Evolutionary conservation across 2,329 filamentous ascomycete species (phyloP).

Genomic region (Aureobasidium sp.): DNA sequence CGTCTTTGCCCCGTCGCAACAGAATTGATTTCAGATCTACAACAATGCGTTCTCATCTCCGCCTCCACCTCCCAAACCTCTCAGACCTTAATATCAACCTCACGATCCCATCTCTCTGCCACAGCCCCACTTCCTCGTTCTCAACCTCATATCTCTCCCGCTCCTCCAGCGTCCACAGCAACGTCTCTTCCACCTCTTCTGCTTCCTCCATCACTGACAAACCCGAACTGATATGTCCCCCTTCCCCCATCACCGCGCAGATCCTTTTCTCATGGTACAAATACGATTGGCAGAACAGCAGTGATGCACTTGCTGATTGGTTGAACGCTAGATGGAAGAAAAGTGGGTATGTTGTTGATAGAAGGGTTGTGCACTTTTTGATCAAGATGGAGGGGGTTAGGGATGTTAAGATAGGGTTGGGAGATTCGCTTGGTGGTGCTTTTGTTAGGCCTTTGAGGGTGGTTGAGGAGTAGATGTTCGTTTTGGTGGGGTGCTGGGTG

Average conservation of each 20-base stretch:
- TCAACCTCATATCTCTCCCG: not conserved
- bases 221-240: not conserved
- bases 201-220: not conserved
- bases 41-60: not conserved
- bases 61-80: not conserved
- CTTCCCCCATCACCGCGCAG: constrained; percentile 19
- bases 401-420: constrained; percentile 20
- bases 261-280: constrained; percentile 21
- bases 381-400: constrained; percentile 17
- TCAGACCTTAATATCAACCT: not conserved
- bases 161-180: not conserved
- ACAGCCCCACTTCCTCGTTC: not conserved
- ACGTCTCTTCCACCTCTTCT: not conserved
- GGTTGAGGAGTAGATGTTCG: too few relatives aligned
- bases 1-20: not conserved
- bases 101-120: not conserved
- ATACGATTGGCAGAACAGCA: constrained; percentile 19
- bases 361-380: constrained; percentile 22
- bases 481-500: too few relatives aligned
- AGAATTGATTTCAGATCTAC: not conserved
- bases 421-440: constrained; percentile 6
- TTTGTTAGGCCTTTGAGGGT: not conserved
- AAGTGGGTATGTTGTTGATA: constrained; percentile 21
- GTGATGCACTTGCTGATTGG: constrained; percentile 25
- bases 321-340: constrained; percentile 25